Percentiles rank a stretch among this genome's conserved stretches.
Conservation (phyloP, 345 rosid species). For the Noccaea bulbosa region DNA sequence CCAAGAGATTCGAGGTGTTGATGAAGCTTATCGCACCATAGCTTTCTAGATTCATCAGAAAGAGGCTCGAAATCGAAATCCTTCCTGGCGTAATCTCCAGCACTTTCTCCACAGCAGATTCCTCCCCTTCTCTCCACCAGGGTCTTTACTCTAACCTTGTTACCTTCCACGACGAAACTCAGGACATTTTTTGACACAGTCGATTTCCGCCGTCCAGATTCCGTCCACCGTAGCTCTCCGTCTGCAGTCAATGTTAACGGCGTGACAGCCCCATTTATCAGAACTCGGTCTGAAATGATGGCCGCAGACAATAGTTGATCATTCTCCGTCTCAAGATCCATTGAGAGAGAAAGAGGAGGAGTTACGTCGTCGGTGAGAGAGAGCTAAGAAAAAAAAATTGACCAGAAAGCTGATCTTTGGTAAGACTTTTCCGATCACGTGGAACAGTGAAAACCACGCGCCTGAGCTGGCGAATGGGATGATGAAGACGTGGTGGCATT, state of each 20-base stretch:
- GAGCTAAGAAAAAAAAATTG: neutral
- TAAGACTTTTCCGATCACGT: constrained; percentile 11
- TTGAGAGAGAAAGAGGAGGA: constrained; percentile 12
- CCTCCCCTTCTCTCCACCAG: constrained; percentile 48
- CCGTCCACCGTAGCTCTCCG: constrained; percentile 63
- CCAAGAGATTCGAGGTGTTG: constrained; percentile 67
- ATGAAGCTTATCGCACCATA: constrained; percentile 69
- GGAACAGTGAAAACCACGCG: constrained; percentile 11
- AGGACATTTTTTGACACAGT: constrained; percentile 62
- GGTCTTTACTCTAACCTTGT: constrained; percentile 56
- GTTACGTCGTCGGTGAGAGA: constrained; percentile 4
- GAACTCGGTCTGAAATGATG: constrained; percentile 54
- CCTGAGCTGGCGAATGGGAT: neutral
- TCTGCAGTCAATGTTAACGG: constrained; percentile 55
- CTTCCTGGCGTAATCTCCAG: constrained; percentile 58
- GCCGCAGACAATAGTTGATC: constrained; percentile 10
- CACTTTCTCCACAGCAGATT: constrained; percentile 55
- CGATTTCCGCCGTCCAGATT: constrained; percentile 50
- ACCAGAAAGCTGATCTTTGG: constrained; percentile 14
- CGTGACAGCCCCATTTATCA: constrained; percentile 48
- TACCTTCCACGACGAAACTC: constrained; percentile 65
- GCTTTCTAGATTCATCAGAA: constrained; percentile 55
- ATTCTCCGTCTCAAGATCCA: constrained; percentile 44
- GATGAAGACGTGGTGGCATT: neutral
- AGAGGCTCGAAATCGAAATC: constrained; percentile 77